phyloP scores from a whole-genome alignment of 306 rosid species.

The Cajanus cajan region DNA sequence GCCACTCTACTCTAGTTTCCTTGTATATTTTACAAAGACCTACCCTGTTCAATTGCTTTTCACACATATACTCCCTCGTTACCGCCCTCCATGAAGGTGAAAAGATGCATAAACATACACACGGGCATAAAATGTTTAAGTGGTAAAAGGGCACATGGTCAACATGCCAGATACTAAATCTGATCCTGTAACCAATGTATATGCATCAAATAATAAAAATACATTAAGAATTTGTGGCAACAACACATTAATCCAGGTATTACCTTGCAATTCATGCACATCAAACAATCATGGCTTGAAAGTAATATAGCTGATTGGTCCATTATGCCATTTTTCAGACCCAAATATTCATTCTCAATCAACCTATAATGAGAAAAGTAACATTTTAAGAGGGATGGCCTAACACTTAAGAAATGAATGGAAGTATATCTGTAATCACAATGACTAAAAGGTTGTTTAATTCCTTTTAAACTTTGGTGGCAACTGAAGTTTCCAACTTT shows the following conservation, averaged over 20 bases:
- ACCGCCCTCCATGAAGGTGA: neutral
- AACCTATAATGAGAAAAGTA: conserved; percentile 50
- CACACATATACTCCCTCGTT: neutral
- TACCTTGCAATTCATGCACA: conserved; percentile 99
- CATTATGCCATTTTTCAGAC: conserved; percentile 93
- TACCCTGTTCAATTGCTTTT: neutral
- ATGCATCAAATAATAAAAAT: conserved; percentile 1
- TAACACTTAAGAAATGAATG: conserved; percentile 8
- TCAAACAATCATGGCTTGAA: conserved; percentile 75
- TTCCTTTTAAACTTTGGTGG: conserved; percentile 15
- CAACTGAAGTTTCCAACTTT: conserved; percentile 9
- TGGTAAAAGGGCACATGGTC: conserved; percentile 24
- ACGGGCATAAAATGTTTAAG: neutral
- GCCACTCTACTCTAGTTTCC: neutral
- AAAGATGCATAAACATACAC: conserved; percentile 7
- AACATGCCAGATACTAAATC: conserved; percentile 21
- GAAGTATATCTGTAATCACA: neutral
- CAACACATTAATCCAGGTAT: conserved; percentile 13
- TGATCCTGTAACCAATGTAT: neutral
- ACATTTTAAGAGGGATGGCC: conserved; percentile 7
- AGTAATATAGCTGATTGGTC: conserved; percentile 97
- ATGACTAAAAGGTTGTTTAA: conserved; percentile 12
- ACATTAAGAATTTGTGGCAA: neutral
- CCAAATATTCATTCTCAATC: conserved; percentile 92
- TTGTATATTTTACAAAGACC: neutral